phyloP scores from a whole-genome alignment of 1,284 basidiomycete genomes.

The Cutaneotrichosporon daszewskae region DNA sequence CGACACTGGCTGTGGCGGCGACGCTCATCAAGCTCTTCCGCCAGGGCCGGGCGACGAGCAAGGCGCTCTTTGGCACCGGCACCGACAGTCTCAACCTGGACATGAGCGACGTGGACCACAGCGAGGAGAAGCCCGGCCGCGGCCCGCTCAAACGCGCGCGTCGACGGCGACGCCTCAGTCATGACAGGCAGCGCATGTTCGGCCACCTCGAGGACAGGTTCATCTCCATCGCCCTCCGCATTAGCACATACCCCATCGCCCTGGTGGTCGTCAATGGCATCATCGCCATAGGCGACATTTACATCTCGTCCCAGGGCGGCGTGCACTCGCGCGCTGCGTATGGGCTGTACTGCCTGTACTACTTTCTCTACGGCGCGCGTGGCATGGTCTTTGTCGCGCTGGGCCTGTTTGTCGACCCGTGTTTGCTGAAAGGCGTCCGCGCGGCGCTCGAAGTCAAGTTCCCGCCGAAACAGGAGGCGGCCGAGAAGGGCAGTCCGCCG shows the following conservation, averaged over 20 bases:
- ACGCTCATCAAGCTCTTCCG: conserved; percentile 27
- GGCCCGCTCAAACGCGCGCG: not conserved
- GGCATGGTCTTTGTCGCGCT: conserved; percentile 14
- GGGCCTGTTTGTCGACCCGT: conserved; percentile 15
- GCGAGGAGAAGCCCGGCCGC: conserved; percentile 22
- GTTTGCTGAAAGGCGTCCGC: conserved; percentile 8
- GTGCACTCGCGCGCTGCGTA: conserved; percentile 6
- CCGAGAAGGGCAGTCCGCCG: not conserved
- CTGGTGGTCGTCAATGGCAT: conserved; percentile 24
- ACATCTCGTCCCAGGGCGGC: conserved; percentile 11
- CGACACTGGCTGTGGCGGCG: conserved; percentile 21
- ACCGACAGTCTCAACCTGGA: conserved; percentile 19
- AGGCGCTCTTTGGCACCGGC: conserved; percentile 21
- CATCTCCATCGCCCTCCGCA: conserved; percentile 20
- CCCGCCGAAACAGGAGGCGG: not conserved
- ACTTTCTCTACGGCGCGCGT: conserved; percentile 17
- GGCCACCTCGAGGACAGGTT: conserved; percentile 19
- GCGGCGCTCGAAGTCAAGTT: conserved; percentile 7
- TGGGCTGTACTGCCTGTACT: conserved; percentile 18
- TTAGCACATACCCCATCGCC: conserved; percentile 23
- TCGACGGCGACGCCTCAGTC: not conserved
- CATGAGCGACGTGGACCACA: conserved; percentile 15
- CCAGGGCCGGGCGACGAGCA: conserved; percentile 25
- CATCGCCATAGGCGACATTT: conserved; percentile 21
- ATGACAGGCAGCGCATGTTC: conserved; percentile 6